phyloP scores from a whole-genome alignment of 257 asterid genomes.

The Lantana camara region DNA sequence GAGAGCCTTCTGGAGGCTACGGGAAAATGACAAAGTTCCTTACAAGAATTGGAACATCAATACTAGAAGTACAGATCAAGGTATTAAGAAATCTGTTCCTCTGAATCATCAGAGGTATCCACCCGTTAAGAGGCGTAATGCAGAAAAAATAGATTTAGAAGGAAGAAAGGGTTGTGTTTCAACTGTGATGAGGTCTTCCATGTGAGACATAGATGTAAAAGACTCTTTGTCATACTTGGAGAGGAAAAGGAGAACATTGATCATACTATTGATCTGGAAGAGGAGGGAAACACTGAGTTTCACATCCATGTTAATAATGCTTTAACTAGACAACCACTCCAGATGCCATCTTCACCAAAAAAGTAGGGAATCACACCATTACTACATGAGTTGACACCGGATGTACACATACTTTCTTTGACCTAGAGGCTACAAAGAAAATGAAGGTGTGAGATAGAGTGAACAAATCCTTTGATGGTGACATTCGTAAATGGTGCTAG shows the following conservation, averaged over 20 bases:
- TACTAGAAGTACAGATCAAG: no score
- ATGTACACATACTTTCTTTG: neutral
- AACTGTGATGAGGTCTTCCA: neutral
- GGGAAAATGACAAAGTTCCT: neutral
- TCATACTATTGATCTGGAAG: no score
- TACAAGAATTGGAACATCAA: neutral
- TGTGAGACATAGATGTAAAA: neutral
- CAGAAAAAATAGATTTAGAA: neutral
- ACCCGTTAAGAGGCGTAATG: neutral
- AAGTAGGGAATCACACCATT: neutral
- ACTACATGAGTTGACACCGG: neutral
- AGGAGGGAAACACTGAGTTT: neutral
- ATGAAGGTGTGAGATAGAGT: neutral
- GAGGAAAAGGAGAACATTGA: neutral
- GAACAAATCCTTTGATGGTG: neutral
- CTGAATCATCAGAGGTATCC: neutral
- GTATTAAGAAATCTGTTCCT: neutral
- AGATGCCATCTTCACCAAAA: neutral
- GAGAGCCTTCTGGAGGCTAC: neutral
- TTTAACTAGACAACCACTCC: neutral
- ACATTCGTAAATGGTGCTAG: neutral
- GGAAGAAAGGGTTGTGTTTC: neutral
- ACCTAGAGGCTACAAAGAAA: neutral
- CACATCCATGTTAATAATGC: neutral
- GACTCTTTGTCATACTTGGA: neutral